phyloP scores from a whole-genome alignment of 2,329 filamentous ascomycete genomes.

The Fusarium metavorans region DNA sequence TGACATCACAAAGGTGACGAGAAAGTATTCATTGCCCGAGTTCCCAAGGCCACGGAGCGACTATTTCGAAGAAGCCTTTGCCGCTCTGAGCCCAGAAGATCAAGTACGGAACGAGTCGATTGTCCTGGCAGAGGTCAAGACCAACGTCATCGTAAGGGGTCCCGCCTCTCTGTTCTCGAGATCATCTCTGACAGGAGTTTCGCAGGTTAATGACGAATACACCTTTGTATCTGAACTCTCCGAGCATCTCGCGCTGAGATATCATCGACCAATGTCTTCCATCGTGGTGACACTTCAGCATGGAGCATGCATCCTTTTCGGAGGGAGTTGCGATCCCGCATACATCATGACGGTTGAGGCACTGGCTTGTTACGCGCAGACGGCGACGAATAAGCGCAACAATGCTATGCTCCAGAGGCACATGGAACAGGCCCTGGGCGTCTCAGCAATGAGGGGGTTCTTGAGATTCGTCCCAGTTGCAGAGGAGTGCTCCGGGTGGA shows the following conservation, averaged over 20 bases:
- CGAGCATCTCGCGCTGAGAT: conserved; percentile 78
- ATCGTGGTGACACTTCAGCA: conserved; percentile 84
- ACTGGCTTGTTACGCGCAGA: conserved; percentile 75
- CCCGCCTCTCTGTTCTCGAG: not conserved
- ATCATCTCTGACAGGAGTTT: not conserved
- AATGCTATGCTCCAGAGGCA: conserved; percentile 81
- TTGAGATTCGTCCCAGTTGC: conserved; percentile 77
- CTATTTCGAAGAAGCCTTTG: conserved; percentile 62
- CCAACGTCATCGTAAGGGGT: conserved; percentile 47
- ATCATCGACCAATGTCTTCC: conserved; percentile 78
- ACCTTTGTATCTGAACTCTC: conserved; percentile 80
- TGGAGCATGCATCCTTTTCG: conserved; percentile 79
- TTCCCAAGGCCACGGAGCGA: conserved; percentile 37
- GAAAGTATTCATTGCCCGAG: conserved; percentile 35
- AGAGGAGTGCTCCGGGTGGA: conserved; percentile 79
- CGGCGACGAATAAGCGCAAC: conserved; percentile 84
- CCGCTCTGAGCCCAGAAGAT: conserved; percentile 52
- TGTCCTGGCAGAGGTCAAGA: conserved; percentile 65
- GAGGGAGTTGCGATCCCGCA: conserved; percentile 80
- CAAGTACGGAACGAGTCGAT: conserved; percentile 66
- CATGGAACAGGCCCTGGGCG: conserved; percentile 77
- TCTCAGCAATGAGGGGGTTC: conserved; percentile 75
- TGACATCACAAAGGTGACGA: conserved; percentile 26
- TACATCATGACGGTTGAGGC: conserved; percentile 83
- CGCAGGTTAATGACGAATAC: conserved; percentile 79